These are phyloP conservation scores for Cyberlindnera xylosilytica DNA, from an alignment of 805 yeast species.

Conservation along the genomic window DNA sequence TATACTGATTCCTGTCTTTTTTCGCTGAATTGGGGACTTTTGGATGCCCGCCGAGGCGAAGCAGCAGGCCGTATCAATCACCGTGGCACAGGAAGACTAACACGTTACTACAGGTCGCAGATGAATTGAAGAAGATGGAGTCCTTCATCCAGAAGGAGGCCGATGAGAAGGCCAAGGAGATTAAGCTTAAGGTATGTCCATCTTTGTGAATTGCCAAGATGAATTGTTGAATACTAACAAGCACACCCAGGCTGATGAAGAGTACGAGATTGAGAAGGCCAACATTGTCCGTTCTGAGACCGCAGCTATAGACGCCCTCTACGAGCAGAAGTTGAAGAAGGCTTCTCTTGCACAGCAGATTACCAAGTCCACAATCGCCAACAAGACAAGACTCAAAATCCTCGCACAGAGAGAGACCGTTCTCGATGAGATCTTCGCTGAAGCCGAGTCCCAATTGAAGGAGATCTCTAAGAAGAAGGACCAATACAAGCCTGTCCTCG, in stretches of 20 bases:
- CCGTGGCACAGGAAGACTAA: background rate
- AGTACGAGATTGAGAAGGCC: constrained; percentile 96
- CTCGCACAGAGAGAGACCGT: constrained; percentile 83
- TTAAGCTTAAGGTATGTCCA: constrained; percentile 61
- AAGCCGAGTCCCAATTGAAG: constrained; percentile 61
- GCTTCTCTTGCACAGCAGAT: constrained; percentile 92
- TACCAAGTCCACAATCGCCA: constrained; percentile 90
- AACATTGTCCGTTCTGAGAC: constrained; percentile 90
- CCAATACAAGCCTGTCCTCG: constrained; percentile 66
- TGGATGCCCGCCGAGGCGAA: background rate
- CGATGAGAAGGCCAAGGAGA: constrained; percentile 96
- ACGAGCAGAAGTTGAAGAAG: constrained; percentile 83
- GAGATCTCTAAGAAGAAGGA: constrained; percentile 50
- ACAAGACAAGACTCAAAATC: constrained; percentile 90
- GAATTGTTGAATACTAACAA: too few relatives aligned
- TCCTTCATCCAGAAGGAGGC: constrained; percentile 99
- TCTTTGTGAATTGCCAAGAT: too few relatives aligned
- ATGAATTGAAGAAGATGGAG: constrained; percentile 96
- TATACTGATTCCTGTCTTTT: background rate
- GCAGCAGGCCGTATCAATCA: background rate
- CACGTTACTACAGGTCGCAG: constrained; percentile 60
- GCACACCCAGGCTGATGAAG: constrained; percentile 74
- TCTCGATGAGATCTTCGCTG: constrained; percentile 68
- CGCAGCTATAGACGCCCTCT: constrained; percentile 77
- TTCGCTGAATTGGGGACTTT: background rate